Conservation (phyloP, 2,329 filamentous ascomycete genomes). For the Penicillium freii region DNA sequence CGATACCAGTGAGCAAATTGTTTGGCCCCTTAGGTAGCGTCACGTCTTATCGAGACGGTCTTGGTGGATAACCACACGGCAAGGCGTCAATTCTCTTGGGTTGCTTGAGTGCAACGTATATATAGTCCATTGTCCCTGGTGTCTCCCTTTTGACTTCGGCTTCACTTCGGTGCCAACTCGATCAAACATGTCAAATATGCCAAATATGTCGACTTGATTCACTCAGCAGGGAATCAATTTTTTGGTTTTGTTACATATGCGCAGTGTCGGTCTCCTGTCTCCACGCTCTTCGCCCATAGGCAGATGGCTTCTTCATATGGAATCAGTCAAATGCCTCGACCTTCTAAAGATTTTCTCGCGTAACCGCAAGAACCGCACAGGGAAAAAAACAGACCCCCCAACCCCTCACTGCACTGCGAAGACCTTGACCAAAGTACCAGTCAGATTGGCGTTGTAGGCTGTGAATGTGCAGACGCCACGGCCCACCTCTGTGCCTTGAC, state of each 20-base stretch:
- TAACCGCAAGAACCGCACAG: slow-evolving; percentile 25
- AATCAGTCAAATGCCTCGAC: slow-evolving; percentile 10
- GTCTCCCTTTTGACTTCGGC: not conserved
- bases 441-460: slow-evolving; percentile 5
- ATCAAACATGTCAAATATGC: not conserved
- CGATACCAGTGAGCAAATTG: slow-evolving; percentile 5
- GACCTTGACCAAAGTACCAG: slow-evolving; percentile 9
- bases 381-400: slow-evolving; percentile 12
- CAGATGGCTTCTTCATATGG: slow-evolving; percentile 13
- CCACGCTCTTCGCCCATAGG: slow-evolving; percentile 12
- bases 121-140: slow-evolving; percentile 10
- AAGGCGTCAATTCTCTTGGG: not conserved
- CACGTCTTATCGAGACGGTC: slow-evolving; percentile 28
- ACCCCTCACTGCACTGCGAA: not conserved
- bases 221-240: not conserved
- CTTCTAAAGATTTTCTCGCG: slow-evolving; percentile 6
- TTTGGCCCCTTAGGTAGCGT: slow-evolving; percentile 15
- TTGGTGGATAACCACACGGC: slow-evolving; percentile 24
- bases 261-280: slow-evolving; percentile 14
- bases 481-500: not conserved
- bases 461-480: slow-evolving; percentile 12
- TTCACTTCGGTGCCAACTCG: not conserved
- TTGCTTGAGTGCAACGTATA: slow-evolving; percentile 6
- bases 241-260: slow-evolving; percentile 13
- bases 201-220: not conserved